phyloP scores from a whole-genome alignment of 2,329 filamentous ascomycete species.

The Raffaelea ambrosiae region DNA sequence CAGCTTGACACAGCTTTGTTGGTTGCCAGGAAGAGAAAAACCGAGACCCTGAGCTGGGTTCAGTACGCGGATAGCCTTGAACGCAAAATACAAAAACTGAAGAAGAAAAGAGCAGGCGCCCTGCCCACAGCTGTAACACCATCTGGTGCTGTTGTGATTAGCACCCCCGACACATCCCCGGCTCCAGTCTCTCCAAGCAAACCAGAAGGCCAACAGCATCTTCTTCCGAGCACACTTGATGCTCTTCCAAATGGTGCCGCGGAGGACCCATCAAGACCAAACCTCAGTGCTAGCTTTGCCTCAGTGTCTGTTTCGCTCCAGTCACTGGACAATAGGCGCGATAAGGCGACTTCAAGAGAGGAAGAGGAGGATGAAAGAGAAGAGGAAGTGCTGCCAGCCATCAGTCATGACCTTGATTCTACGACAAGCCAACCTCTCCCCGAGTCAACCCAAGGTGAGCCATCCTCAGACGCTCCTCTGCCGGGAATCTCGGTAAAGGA shows the following conservation, averaged over 20 bases:
- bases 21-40: slow-evolving; percentile 29
- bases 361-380: too few species aligned
- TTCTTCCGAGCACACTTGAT: not conserved
- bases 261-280: not conserved
- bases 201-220: not conserved
- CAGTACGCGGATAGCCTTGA: slow-evolving; percentile 34
- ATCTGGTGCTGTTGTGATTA: not conserved
- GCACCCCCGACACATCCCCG: too few species aligned
- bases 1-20: slow-evolving; percentile 30
- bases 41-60: slow-evolving; percentile 35
- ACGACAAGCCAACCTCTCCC: not conserved
- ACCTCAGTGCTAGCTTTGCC: slow-evolving; percentile 6
- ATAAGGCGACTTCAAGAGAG: too few species aligned
- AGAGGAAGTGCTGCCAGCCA: too few species aligned
- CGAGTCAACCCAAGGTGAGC: slow-evolving; percentile 11
- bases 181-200: not conserved
- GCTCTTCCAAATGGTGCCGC: not conserved
- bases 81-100: slow-evolving; percentile 32
- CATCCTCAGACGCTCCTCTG: slow-evolving; percentile 1
- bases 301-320: slow-evolving; percentile 1
- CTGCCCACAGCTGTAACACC: not conserved
- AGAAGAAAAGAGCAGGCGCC: slow-evolving; percentile 23
- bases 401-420: too few species aligned
- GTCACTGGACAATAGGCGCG: not conserved
- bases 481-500: too few species aligned